Conservation (phyloP, 352 stramenopile species). For the Pythium aristosporum region DNA sequence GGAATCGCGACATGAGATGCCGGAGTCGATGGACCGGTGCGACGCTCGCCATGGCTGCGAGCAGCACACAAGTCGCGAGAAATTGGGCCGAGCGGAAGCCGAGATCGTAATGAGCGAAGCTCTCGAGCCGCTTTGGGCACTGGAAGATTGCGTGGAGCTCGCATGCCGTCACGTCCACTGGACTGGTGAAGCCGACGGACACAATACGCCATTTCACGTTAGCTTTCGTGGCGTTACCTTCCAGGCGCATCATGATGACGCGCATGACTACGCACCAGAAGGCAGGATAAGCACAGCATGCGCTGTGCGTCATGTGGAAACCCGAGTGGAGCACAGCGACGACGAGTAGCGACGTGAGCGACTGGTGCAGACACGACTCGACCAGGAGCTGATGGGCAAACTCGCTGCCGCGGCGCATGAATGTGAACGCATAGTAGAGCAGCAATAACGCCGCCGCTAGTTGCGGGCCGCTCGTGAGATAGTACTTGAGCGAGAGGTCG, state of each 20-base stretch:
- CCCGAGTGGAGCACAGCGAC: constrained; percentile 42
- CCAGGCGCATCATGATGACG: neutral
- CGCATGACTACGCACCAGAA: constrained; percentile 44
- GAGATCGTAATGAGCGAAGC: constrained; percentile 40
- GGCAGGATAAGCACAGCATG: constrained; percentile 51
- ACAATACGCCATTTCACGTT: neutral
- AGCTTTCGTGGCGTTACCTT: neutral
- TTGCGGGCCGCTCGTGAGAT: constrained; percentile 48
- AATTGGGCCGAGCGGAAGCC: constrained; percentile 39
- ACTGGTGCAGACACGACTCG: constrained; percentile 58
- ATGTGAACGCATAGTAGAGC: constrained; percentile 67
- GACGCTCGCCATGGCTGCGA: constrained; percentile 44
- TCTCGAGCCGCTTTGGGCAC: constrained; percentile 36
- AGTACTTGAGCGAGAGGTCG: constrained; percentile 57
- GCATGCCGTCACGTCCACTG: constrained; percentile 32
- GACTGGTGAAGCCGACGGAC: constrained; percentile 25
- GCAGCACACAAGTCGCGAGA: constrained; percentile 42
- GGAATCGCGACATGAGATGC: constrained; percentile 39
- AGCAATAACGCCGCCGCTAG: constrained; percentile 41
- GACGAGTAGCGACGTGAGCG: constrained; percentile 38
- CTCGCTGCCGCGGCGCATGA: constrained; percentile 35
- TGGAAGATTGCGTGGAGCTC: constrained; percentile 41
- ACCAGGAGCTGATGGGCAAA: constrained; percentile 52
- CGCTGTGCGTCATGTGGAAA: constrained; percentile 44
- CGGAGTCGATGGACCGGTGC: constrained; percentile 37